Evolutionary conservation across 192 early-diverging fungal genomes (phyloP), one percentile per base, ranked within the genome.

Genomic region (Coemansia sp.): DNA sequence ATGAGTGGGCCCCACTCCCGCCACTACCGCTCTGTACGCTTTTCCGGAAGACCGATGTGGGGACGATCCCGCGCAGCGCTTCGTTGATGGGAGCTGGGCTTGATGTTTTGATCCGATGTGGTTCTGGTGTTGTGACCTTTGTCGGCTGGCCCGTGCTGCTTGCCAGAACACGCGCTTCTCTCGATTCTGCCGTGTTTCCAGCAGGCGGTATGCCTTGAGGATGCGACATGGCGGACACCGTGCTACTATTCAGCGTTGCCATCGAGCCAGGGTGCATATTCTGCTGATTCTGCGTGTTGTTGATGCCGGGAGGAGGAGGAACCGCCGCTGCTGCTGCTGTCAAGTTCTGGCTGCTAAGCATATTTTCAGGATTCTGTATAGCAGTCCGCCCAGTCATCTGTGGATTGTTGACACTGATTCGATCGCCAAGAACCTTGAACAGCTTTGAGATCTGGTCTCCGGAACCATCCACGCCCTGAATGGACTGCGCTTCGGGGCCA

Each of bases 11-110:
- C 8, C 22, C 45, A 25, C 23, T 25, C 13, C 65, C 60, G 20
- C 56, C 31, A 50, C 60, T 57, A 50, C n/a, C n/a, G n/a, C 41
- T 54, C 23, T 71, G 68, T 33, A 68, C 62, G 59, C 75, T 79
- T 55, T 79, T 79, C 56, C 70, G 70, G 58, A 79, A 79, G 59
- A 79, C 77, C 23, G 77, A 79, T 30, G 77, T 79, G 6, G 77
- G 77, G 28, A 79, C 77, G 37, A 79, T 79, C 20, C 77, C 77
- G 5, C 77, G 77, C 30, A 80, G 67, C 2, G 77, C 72, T 50
- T 73, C 72, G 55, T 74, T 80, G 62, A 74, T 80, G 13, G 59
- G 72, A 31, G 77, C 72, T 19, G 77, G 72, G 45, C 71, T 71
- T 23, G 66, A 53, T 14, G 75, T 36, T 61, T 68, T 68, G 31